Evolutionary conservation across 2,329 filamentous ascomycete genomes (phyloP).

Genomic region (Penicillium palitans): DNA sequence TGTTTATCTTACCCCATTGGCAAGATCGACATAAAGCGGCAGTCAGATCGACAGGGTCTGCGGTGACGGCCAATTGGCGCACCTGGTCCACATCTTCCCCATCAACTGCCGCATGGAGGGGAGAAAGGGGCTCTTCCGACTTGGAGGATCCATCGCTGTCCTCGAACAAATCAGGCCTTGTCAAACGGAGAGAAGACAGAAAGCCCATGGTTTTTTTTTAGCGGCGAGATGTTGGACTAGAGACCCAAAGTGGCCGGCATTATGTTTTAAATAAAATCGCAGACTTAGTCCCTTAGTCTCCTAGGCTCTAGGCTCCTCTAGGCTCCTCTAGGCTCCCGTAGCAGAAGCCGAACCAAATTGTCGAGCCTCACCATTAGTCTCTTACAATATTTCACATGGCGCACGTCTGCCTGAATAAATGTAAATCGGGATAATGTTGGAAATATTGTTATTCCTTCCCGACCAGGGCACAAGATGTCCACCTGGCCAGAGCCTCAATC

Average conservation of each 20-base stretch:
- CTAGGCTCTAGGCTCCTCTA: not conserved
- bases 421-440: not conserved
- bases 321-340: not conserved
- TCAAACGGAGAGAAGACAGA: not conserved
- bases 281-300: not conserved
- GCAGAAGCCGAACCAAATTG: not conserved
- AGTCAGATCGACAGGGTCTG: slow-evolving; percentile 6
- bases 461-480: too few relatives aligned
- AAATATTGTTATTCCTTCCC: not conserved
- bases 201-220: not conserved
- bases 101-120: slow-evolving; percentile 10
- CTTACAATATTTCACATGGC: not conserved
- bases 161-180: not conserved
- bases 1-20: not conserved
- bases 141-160: not conserved
- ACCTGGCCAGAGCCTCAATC: not conserved
- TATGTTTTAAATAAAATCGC: not conserved
- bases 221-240: not conserved
- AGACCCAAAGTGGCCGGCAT: not conserved
- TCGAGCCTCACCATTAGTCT: not conserved
- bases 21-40: slow-evolving; percentile 12
- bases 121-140: not conserved
- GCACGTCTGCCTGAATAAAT: not conserved
- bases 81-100: slow-evolving; percentile 7
- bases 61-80: slow-evolving; percentile 1